Evolutionary conservation across 2,329 filamentous ascomycete species (phyloP).

Genomic region (Leptographium procerum): DNA sequence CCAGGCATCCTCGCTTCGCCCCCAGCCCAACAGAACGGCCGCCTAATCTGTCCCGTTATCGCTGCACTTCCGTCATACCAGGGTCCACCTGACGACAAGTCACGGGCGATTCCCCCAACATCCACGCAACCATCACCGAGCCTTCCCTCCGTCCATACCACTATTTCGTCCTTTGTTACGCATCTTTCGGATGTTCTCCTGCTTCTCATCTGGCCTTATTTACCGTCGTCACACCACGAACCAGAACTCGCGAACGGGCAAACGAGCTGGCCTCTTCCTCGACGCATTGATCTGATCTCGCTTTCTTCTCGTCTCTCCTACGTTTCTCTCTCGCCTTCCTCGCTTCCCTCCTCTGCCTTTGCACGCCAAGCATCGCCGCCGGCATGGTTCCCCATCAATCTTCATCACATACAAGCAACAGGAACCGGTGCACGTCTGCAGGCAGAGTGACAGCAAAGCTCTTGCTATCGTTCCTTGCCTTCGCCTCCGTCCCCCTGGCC

Average conservation of each 20-base stretch:
- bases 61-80: not conserved
- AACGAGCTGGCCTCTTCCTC: not conserved
- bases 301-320: not conserved
- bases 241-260: not conserved
- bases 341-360: not conserved
- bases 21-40: not conserved
- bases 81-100: not conserved
- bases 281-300: not conserved
- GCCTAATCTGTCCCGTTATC: not conserved
- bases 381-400: not conserved
- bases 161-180: not conserved
- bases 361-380: not conserved
- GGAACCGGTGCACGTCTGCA: conserved; percentile 39
- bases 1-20: not conserved
- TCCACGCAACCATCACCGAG: not conserved
- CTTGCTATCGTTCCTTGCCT: conserved; percentile 55
- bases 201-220: not conserved
- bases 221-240: not conserved
- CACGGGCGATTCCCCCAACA: not conserved
- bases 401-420: conserved; percentile 11
- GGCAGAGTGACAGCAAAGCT: conserved; percentile 52
- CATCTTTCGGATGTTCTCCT: not conserved
- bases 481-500: conserved; percentile 31
- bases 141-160: not conserved
- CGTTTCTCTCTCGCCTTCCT: no score